Evolutionary conservation across 2,329 filamentous ascomycete species (phyloP), one percentile per base, ranked within the genome.

Genomic region (Sporothrix pseudoabietina): DNA sequence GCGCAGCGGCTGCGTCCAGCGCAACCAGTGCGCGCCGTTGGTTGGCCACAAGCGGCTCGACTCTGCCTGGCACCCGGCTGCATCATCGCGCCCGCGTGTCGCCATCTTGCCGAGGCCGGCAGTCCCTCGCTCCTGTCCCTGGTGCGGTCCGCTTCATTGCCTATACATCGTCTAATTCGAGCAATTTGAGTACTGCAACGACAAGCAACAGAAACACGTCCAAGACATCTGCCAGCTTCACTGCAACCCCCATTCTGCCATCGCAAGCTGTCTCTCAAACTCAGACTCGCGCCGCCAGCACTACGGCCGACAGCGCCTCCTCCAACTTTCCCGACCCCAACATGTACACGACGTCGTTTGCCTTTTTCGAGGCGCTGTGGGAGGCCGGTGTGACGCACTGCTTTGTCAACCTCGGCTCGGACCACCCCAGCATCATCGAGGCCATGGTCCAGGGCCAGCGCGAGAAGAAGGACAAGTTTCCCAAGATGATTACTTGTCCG

Each of bases 301-400:
- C 32, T 2, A 26, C 65, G 9, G 16, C 44, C 44, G 32, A 41
- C 1, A 30, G 26, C 8, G 26, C 7, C n/a, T 9, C 22, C 39
- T 26, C 68, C 9, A 26, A 32, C 12, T 32, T 69, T 8, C 57
- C 57, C 2, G 57, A 65, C 5, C 71, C 61, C 74, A 80, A 81
- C 26, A 86, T 86, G 84, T 92, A 94, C 80, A 94, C 92, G 9
- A 89, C 92, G 14, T 93, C 92, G 0, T 92, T 90, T 78, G 92
- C 92, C 80, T 94, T 95, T 81, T 94, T 95, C 76, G 92, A 95
- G 84, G 91, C 91, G 44, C 83, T 94, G 68, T 93, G 90, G 90
- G 91, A 93, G 80, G 87, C 87, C 57, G 88, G 88, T 22, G 83
- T 90, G 57, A 86, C 85, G 49, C 85, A 90, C 79, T 86, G 87